Base-by-base conservation (phyloP, 805 yeast species). In the Blastobotrys chiropterorum region DNA sequence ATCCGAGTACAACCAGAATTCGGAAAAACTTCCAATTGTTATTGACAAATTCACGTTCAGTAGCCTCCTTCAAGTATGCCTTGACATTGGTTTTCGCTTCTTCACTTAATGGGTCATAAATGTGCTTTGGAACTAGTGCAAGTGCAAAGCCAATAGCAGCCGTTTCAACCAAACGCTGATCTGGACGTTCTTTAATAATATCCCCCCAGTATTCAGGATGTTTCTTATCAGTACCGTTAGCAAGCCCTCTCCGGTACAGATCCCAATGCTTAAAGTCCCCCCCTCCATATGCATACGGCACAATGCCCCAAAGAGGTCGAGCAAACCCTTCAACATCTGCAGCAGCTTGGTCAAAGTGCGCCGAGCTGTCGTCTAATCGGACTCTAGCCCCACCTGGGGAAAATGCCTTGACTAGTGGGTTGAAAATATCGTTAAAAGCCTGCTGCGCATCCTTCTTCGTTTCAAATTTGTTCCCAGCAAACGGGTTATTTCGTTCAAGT, bases 121-220 rank as follows among this genome's bases (percentile, higher is more conserved):
- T 49, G 21, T 55, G 47, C 17, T 62, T 60, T 3, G 67, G 66
- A 21, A 57, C 55, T 52, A 56, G 53, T 6, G 58, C 54, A 49
- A 65, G 47, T 2, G 62, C 63, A 52, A 53, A 64, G 7, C 65
- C 67, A 38, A 65, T 48, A 0, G 66, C 64, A 7, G 69, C 68
- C 50, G 62, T 52, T 44, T 65, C 68, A n/a, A 65, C 67, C 42
- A 62, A 51, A 30, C 56, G 51, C 55, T 64, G 68, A 54, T 80
- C 83, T 61, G 75, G 66, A 55, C 72, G 65, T 19, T 19, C 19
- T 39, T 53, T 60, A 3, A 39, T 50, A 19, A 56, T 46, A 8
- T 51, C 48, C 2, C 69, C 70, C 67, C 67, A 66, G 52, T 58
- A 66, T 38, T 66, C 68, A 6, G 48, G 51, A 43, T 59, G 60